phyloP scores from a whole-genome alignment of 768 basidiomycete genomes.

The Pholiota molesta region DNA sequence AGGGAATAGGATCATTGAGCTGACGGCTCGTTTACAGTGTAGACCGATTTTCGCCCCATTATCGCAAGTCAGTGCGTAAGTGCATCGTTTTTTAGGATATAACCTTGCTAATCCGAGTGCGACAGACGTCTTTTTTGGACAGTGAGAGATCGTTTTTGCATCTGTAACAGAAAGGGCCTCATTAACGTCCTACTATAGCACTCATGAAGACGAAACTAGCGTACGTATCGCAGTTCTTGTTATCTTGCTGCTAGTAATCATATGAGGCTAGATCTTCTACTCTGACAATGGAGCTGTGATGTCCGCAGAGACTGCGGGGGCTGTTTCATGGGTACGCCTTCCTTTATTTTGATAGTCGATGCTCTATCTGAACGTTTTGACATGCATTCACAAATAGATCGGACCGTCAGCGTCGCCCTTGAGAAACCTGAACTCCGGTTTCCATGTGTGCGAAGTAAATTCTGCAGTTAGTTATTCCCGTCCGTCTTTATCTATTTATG shows the following conservation, averaged over 20 bases:
- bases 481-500: background rate
- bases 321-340: constrained; percentile 43
- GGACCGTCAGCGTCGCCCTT: constrained; percentile 72
- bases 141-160: constrained; percentile 32
- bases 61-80: constrained; percentile 60
- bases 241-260: background rate
- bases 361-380: no score
- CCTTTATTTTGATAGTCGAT: background rate
- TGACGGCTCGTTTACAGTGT: constrained; percentile 42
- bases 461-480: constrained; percentile 51
- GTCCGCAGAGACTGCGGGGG: constrained; percentile 56
- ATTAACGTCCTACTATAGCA: constrained; percentile 27
- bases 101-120: constrained; percentile 16
- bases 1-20: background rate
- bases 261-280: constrained; percentile 60
- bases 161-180: background rate
- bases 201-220: constrained; percentile 73
- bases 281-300: constrained; percentile 68
- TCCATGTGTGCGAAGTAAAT: constrained; percentile 73
- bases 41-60: constrained; percentile 77
- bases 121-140: constrained; percentile 76
- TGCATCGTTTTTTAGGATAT: background rate
- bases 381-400: constrained; percentile 44
- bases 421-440: constrained; percentile 76
- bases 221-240: constrained; percentile 34